Evolutionary conservation across 108 stramenopile species (phyloP).

Genomic region (Parmales sp.): DNA sequence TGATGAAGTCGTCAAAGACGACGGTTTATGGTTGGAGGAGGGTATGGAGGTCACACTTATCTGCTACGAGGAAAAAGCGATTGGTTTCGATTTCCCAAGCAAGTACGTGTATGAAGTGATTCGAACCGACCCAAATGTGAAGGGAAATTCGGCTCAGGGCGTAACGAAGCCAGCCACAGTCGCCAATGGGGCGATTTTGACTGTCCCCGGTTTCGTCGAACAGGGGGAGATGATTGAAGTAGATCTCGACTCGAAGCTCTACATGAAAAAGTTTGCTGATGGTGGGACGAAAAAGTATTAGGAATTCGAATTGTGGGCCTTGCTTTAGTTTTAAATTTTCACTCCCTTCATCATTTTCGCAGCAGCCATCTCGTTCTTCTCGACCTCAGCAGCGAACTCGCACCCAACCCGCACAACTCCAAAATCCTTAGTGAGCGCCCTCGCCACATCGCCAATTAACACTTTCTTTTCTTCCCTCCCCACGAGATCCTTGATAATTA

Average conservation of each 20-base stretch:
- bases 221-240: not conserved
- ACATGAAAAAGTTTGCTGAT: not conserved
- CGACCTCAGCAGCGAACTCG: not conserved
- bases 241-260: not conserved
- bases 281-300: not conserved
- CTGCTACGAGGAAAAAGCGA: not conserved
- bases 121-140: not conserved
- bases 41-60: not conserved
- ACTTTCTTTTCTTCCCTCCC: slow-evolving; percentile 18
- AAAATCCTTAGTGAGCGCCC: not conserved
- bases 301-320: not conserved
- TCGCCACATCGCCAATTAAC: not conserved
- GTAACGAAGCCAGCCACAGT: not conserved
- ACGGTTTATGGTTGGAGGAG: not conserved
- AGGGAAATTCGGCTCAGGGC: not conserved
- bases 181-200: not conserved
- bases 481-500: slow-evolving; percentile 71
- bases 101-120: not conserved
- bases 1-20: not conserved
- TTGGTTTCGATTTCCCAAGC: not conserved
- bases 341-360: not conserved
- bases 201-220: not conserved
- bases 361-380: not conserved
- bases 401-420: not conserved
- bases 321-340: not conserved